A percentile compares a stretch with the other conserved stretches of the same genome.
phyloP scores from a whole-genome alignment of 306 rosid genomes.

The Prunus campanulata region DNA sequence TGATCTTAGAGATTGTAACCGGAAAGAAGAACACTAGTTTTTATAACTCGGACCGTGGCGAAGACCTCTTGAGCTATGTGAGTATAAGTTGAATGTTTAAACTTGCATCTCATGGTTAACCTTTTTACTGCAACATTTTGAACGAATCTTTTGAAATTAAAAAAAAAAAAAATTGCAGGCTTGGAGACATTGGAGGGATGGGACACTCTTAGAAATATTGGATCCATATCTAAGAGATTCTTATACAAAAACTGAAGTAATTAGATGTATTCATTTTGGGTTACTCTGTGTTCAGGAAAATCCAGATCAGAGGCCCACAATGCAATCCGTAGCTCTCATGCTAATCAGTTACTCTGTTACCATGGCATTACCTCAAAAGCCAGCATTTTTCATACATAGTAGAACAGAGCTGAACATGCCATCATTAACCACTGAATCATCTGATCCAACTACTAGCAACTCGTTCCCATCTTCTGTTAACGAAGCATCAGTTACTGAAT shows the following conservation, averaged over 20 bases:
- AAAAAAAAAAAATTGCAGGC: conserved; percentile 17
- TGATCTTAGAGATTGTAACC: conserved; percentile 24
- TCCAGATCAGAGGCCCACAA: conserved; percentile 44
- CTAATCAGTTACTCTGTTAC: conserved; percentile 39
- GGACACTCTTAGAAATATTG: conserved; percentile 23
- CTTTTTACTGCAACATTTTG: not conserved
- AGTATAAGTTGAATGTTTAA: not conserved
- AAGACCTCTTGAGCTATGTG: conserved; percentile 10
- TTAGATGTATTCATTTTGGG: conserved; percentile 51
- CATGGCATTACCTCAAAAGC: conserved; percentile 27
- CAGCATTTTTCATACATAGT: conserved; percentile 28
- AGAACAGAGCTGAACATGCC: conserved; percentile 1
- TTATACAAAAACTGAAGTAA: conserved; percentile 27
- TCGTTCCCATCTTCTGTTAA: not conserved
- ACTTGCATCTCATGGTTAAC: not conserved
- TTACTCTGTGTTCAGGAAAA: conserved; percentile 50
- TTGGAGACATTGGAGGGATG: conserved; percentile 42
- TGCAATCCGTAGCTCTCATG: conserved; percentile 43
- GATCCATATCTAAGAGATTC: conserved; percentile 31
- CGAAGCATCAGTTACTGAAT: conserved; percentile 8
- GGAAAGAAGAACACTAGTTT: conserved; percentile 16
- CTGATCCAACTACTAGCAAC: not conserved
- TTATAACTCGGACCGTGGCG: not conserved
- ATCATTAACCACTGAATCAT: not conserved
- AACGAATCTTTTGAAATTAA: not conserved